Evolutionary conservation across 2,329 filamentous ascomycete genomes (phyloP), one percentile per base, ranked within the genome.

Genomic region (Diaporthe batatas): DNA sequence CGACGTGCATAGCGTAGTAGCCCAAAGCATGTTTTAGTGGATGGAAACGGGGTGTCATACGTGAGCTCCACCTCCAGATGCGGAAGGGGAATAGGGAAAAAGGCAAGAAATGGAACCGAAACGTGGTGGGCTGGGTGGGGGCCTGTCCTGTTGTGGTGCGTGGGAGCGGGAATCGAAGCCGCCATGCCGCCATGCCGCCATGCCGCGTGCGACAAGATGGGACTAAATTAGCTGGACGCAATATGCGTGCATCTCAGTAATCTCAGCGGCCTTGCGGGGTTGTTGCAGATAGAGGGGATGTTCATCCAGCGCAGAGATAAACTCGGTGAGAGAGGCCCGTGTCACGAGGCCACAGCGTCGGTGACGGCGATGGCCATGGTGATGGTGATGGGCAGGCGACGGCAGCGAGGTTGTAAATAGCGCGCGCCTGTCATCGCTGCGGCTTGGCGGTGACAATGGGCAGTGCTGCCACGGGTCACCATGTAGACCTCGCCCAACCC

Each of bases 221-320:
- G 62, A 23, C 47, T 39, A 53, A 25, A 53, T 67, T 67, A 34
- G 29, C 42, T 51, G 11, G n/a, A 14, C 36, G 62, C 62, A 67
- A 25, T 51, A 51, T 36, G 32, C 12, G n/a, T 16, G 62, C 62
- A 67, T 67, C 62, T 67, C 62, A 53, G 44, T 25, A 67, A 53
- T 53, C 47, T 65, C 29, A 51, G 21, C 7, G 16, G 44, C 10
- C 44, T 65, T 65, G 62, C 62, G 62, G 44, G 44, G 62, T n/a
- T 12, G 62, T 65, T 65, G 29, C 62, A 51, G 29, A 51, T 49
- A 65, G 59, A 65, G 25, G 2, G 25, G 42, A 49, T 49, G 59
- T 65, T 65, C 59, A 51, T 65, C 59, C 59, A 65, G 39, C 39
- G 2, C 2, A 51, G 23, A 36, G 18, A 5, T 32, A 18, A 51